Evolutionary conservation across 2,329 filamentous ascomycete species (phyloP).

Genomic region (Rutstroemia sydowiana): DNA sequence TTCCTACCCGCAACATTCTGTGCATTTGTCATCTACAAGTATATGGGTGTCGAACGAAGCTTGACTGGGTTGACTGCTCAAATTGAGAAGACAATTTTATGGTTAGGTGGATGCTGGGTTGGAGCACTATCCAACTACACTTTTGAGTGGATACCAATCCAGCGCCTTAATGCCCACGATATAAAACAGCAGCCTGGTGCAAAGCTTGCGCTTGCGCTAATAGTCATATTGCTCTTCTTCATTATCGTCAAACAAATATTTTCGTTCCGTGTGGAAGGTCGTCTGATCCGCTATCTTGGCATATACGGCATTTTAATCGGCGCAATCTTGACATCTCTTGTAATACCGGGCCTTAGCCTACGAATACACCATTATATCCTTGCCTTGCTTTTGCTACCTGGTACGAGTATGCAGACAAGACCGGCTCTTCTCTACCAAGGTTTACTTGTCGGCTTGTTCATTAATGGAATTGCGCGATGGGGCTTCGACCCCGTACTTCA

Average conservation of each 20-base stretch:
- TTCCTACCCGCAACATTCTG: conserved; percentile 84
- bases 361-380: conserved; percentile 95
- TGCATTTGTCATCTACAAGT: conserved; percentile 80
- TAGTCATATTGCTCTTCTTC: conserved; percentile 61
- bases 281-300: conserved; percentile 68
- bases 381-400: conserved; percentile 76
- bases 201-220: conserved; percentile 69
- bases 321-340: conserved; percentile 62
- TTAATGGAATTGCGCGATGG: conserved; percentile 92
- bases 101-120: conserved; percentile 85
- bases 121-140: conserved; percentile 93
- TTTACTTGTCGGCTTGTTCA: conserved; percentile 79
- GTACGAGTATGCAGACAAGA: conserved; percentile 81
- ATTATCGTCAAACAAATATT: conserved; percentile 73
- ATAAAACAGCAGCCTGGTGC: conserved; percentile 85
- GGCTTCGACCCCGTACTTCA: conserved; percentile 86
- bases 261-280: conserved; percentile 78
- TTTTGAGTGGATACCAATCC: conserved; percentile 86
- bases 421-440: conserved; percentile 83
- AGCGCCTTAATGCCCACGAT: conserved; percentile 85
- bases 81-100: conserved; percentile 82
- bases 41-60: conserved; percentile 67
- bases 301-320: conserved; percentile 65
- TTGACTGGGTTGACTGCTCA: conserved; percentile 70
- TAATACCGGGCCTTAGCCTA: conserved; percentile 69